These are phyloP conservation scores for Rhizophagus sp. DNA, from an alignment of 192 early-diverging fungal genomes.

Conservation along the genomic window DNA sequence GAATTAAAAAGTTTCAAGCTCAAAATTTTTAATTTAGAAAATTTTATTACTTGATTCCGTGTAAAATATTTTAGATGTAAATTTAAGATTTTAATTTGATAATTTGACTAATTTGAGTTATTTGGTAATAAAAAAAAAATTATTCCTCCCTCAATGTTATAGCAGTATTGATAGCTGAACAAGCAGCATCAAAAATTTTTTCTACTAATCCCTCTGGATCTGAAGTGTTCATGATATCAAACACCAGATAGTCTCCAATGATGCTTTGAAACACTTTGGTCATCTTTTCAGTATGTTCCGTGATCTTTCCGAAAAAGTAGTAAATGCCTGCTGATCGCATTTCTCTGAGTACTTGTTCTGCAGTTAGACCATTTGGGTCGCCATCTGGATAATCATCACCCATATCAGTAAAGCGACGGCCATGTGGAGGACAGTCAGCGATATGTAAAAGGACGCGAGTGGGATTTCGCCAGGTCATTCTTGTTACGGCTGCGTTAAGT, in stretches of 20 bases:
- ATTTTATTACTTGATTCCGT: too few species aligned
- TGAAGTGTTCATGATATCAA: background rate
- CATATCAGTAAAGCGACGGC: background rate
- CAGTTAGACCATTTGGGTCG: conserved; percentile 29
- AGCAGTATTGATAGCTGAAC: background rate
- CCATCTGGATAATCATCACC: conserved; percentile 27
- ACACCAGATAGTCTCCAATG: background rate
- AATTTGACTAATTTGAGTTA: too few species aligned
- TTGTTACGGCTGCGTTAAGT: conserved; percentile 19
- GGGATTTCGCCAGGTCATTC: conserved; percentile 18
- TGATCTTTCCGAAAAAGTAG: conserved; percentile 30
- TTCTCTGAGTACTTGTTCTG: conserved; percentile 17
- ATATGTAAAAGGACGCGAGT: conserved; percentile 26
- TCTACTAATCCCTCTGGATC: background rate
- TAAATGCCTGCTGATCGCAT: conserved; percentile 11
- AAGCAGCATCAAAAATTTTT: background rate
- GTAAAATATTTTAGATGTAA: too few species aligned
- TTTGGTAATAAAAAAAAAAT: background rate
- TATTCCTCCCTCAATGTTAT: background rate
- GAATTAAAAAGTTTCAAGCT: too few species aligned
- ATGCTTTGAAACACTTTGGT: background rate
- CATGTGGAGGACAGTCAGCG: conserved; percentile 30
- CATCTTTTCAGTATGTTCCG: conserved; percentile 13
- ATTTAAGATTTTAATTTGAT: too few species aligned
- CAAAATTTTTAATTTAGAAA: too few species aligned